Base-by-base conservation (phyloP, 2,329 filamentous ascomycete genomes). In the Aspergillus sergii region DNA sequence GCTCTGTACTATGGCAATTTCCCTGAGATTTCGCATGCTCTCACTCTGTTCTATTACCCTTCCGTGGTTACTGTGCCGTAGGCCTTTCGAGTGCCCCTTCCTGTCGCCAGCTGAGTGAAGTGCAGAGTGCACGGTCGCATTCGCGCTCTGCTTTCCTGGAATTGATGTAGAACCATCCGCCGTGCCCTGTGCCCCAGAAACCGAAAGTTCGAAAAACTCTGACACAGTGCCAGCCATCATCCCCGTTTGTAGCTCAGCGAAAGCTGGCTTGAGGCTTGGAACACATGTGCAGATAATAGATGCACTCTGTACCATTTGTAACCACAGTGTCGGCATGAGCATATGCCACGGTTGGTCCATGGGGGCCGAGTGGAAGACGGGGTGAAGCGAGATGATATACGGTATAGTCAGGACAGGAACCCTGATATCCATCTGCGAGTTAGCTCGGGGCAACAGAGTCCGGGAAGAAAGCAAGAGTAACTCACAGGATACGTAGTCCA, bases 161-260 rank as follows among this genome's bases (percentile, higher is more conserved):
- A 9, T 28, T 21, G 46, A 28, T 1, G 23, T 26, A 14, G 28
- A 26, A 1, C 8, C 58, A 23, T 21, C 36, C 3, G 21, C 19
- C 9, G 16, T 34, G 41, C 32, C 21, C 14, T 41, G 32, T 23
- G 21, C 16, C 4, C 48, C 48, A 6, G 58, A 59, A 14, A 59
- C 46, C 2, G 58, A 59, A 12, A 55, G 39, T 19, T 60, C 58
- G 19, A 60, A 54, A 21, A 43, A 55, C 6, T 60, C 48, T 2
- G 50, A 43, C 10, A 60, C 41, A 6, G 50, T 26, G n/a, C 58
- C 58, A 10, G 58, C 46, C 58, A 60, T 60, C 58, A 60, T 60
- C 32, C 58, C 58, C 9, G 48, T 60, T 60, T 60, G 58, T 19
- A 60, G 58, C 19, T 60, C 58, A 3, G 58, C 58, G 12, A 60